Evolutionary conservation across 352 stramenopile genomes (phyloP).

Genomic region (Globisporangium lucens): DNA sequence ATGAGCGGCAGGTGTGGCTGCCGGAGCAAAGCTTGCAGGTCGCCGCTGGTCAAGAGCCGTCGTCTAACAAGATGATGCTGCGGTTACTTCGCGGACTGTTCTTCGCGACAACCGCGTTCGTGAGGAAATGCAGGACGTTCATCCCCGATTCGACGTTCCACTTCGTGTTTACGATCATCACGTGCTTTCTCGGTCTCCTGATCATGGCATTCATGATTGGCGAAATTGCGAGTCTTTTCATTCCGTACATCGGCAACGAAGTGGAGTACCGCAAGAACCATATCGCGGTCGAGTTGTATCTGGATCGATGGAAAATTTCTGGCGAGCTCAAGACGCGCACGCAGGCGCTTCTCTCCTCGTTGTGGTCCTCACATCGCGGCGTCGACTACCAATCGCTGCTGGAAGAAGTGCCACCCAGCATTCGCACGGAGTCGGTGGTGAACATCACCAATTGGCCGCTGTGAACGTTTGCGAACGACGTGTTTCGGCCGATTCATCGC

Average conservation of each 20-base stretch:
- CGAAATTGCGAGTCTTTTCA: conserved; percentile 67
- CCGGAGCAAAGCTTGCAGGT: conserved; percentile 32
- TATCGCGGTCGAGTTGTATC: conserved; percentile 59
- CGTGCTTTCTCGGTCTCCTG: conserved; percentile 49
- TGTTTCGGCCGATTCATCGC: conserved; percentile 41
- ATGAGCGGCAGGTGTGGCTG: conserved; percentile 48
- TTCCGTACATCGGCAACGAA: conserved; percentile 71
- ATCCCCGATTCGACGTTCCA: conserved; percentile 39
- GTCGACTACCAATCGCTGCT: conserved; percentile 60
- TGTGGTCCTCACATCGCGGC: conserved; percentile 61
- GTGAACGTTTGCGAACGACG: conserved; percentile 29
- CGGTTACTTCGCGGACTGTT: conserved; percentile 51
- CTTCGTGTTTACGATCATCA: conserved; percentile 47
- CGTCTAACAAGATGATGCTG: conserved; percentile 18
- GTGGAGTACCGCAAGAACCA: conserved; percentile 72
- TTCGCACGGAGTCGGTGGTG: conserved; percentile 51
- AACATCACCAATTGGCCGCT: conserved; percentile 44
- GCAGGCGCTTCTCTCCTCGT: conserved; percentile 51
- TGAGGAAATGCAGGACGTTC: conserved; percentile 65
- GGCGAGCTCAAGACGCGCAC: conserved; percentile 38
- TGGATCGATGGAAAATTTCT: conserved; percentile 47
- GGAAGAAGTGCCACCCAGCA: conserved; percentile 41
- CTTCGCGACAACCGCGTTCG: conserved; percentile 56
- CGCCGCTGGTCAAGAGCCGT: conserved; percentile 13
- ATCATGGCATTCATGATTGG: conserved; percentile 72